Percentiles rank a stretch among this genome's conserved stretches.
Evolutionary conservation across 352 stramenopile species (phyloP).

Genomic region (Sclerospora graminicola): DNA sequence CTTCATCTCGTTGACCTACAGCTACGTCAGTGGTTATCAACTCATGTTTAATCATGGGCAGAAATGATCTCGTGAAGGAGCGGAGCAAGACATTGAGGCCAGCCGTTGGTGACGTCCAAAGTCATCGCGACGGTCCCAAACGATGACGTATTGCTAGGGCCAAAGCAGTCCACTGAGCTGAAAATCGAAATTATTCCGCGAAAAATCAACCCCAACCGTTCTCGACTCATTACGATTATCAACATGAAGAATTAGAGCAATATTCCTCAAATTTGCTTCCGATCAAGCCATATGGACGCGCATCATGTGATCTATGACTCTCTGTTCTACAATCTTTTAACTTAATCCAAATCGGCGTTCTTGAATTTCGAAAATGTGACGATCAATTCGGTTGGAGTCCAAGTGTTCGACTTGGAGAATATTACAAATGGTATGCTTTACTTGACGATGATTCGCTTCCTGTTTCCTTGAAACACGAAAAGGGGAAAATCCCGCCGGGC

Average conservation of each 20-base stretch:
- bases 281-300: conserved; percentile 86
- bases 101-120: conserved; percentile 81
- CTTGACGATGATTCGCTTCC: conserved; percentile 62
- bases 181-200: conserved; percentile 87
- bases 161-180: conserved; percentile 80
- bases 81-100: too few relatives aligned
- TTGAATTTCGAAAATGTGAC: conserved; percentile 83
- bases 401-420: conserved; percentile 85
- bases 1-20: too few relatives aligned
- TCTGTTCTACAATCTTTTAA: conserved; percentile 85
- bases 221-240: conserved; percentile 74
- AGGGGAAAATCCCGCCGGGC: conserved; percentile 55
- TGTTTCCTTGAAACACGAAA: conserved; percentile 56
- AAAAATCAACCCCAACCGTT: conserved; percentile 86
- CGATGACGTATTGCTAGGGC: conserved; percentile 76
- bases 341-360: conserved; percentile 73
- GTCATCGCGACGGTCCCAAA: conserved; percentile 85
- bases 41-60: too few relatives aligned
- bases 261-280: conserved; percentile 75
- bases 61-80: too few relatives aligned
- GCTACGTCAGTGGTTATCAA: too few relatives aligned
- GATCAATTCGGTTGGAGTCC: conserved; percentile 77
- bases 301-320: conserved; percentile 88
- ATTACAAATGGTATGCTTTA: conserved; percentile 76
- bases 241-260: conserved; percentile 86